Base-by-base conservation (phyloP, 768 basidiomycete genomes). In the Phylloporus rhodoxanthus region DNA sequence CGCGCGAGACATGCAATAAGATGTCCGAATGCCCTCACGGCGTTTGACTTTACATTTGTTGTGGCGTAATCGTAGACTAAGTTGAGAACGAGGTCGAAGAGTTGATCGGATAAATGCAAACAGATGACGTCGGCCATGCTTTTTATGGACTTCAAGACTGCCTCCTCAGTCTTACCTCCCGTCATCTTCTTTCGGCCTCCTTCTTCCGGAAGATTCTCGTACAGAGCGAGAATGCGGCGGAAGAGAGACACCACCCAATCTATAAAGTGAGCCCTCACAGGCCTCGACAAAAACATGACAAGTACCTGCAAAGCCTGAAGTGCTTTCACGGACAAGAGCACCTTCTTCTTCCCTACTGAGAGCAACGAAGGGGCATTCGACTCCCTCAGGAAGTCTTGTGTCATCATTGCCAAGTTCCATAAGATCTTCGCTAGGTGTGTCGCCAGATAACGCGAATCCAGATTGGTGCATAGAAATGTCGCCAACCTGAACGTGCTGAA, bases 201-300 rank as follows among this genome's bases (percentile, higher is more conserved):
- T 68, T 95, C 94, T 65, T 98, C 95, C 0, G 94, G 94, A 5
- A 98, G 72, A 62, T 95, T 94, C 70, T 93, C 90, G 61, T 87
- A 94, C 17, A 97, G 70, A 1, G 87, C 80, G 45, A 91, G 73
- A 45, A 91, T 80, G 9, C 89, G 80, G 14, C 87, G 75, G 60
- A 91, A 84, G 26, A 91, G 77, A 19, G 84, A 81, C 0, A 77
- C 77, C 11, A 91, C 82, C 89, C 90, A 91, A 60, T 87, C 90
- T 89, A 51, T 11, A 51, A 40, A 8, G 28, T 60, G 26, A 55
- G 33, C 42, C 5, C 41, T 34, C 44, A 26, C 11, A 11, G 9
- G 14, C 19, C 20, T 36, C 11, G n/a, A 48, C 17, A 40, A 37
- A 43, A 23, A 38, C 5, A 14, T 7, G 51, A 70, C 17, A 46